Base-by-base conservation (phyloP, 176 grass and related monocot genomes). In the Phragmites australis region DNA sequence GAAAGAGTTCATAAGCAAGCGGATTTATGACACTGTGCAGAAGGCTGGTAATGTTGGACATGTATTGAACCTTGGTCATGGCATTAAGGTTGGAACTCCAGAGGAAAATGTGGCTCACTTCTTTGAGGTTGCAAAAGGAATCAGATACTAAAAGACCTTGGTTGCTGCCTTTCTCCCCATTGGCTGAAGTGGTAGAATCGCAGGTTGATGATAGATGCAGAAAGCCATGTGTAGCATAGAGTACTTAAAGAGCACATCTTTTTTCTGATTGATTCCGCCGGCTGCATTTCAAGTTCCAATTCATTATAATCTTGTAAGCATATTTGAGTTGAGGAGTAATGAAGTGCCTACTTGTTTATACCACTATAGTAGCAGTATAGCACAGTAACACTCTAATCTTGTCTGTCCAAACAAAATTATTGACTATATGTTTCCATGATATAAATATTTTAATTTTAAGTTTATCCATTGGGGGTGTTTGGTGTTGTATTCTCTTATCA, bases 91-190 rank as follows among this genome's bases (percentile, higher is more conserved):
- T 23, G 96, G 96, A 56, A 98, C 96, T 45, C 96, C 92, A 2
- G 96, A 98, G 69, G 96, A 98, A 85, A 98, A 94, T 80, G 96
- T 98, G 72, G 96, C 92, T 26, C 92, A 98, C 85, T 98, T 98
- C 76, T 98, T 98, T 58, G 86, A 98, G 88, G 90, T 98, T 49
- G 96, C 92, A 57, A 93, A 98, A 74, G 92, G 81, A 13, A 84
- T 98, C 34, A 87, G 88, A 83, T 98, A 98, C 53, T 97, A 64
- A 89, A 73, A 76, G 37, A 83, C 54, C 13, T 78, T 23, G 53
- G 11, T 42, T 74, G 19, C 70, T 84, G 79, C 21, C 19, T 78
- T 80, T 75, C 76, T 80, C 41, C 61, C 9, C 58, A 45, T 68
- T 30, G 43, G 63, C 83, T 59, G 23, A 83, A 86, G 74, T 80